phyloP scores from a whole-genome alignment of 345 rosid genomes.

The Eucalyptus marginata region DNA sequence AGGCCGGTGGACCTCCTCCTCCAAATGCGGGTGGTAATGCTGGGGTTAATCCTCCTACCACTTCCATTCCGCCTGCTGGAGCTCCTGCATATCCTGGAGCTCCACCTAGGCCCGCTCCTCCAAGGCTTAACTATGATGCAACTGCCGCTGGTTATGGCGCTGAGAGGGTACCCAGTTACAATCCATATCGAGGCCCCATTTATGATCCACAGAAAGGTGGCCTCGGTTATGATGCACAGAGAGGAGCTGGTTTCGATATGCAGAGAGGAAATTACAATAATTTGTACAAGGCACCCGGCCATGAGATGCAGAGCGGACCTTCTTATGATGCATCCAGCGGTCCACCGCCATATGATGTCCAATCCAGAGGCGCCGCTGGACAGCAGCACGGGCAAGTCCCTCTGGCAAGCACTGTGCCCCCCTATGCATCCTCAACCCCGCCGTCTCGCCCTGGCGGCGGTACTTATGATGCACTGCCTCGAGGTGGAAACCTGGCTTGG shows the following conservation, averaged over 20 bases:
- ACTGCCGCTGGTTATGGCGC: conserved; percentile 8
- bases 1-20: not conserved
- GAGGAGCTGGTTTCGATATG: conserved; percentile 20
- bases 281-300: not conserved
- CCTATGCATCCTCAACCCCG: conserved; percentile 43
- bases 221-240: conserved; percentile 13
- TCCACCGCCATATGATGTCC: conserved; percentile 21
- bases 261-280: conserved; percentile 2
- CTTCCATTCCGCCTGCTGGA: conserved; percentile 6
- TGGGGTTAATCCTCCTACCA: conserved; percentile 4
- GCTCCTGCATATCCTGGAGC: conserved; percentile 34
- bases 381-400: conserved; percentile 20
- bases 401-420: conserved; percentile 20
- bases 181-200: conserved; percentile 6
- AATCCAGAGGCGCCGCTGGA: conserved; percentile 22
- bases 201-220: conserved; percentile 14
- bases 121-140: conserved; percentile 27
- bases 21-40: not conserved
- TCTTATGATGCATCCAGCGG: conserved; percentile 9
- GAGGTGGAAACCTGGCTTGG: conserved; percentile 45
- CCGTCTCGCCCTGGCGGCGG: conserved; percentile 33
- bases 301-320: conserved; percentile 8
- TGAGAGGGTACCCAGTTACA: conserved; percentile 6
- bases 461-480: conserved; percentile 24
- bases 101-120: conserved; percentile 43